Base-by-base conservation (phyloP, 768 basidiomycete genomes). In the Lactarius sanguifluus region DNA sequence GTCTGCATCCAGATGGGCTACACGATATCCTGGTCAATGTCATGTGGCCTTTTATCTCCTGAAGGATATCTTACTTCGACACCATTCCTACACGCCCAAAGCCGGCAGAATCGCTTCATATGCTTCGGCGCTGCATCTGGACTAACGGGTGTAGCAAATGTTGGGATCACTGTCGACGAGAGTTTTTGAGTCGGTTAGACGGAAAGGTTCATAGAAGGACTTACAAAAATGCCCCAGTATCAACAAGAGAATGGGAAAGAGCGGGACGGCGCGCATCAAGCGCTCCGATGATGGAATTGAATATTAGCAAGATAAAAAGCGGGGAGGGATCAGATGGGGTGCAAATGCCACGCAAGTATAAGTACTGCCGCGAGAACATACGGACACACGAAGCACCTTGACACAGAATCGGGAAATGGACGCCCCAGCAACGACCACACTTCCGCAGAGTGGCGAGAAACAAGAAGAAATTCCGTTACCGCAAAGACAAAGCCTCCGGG, bases 351-450 rank as follows among this genome's bases (percentile, higher is more conserved):
- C 7, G 40, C 30, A 16, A 25, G 25, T 63, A 59, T 66, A 66
- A 66, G 50, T 66, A 66, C 65, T 32, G 28, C 45, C 8, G 15
- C 8, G 16, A n/a, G 5, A 50, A 50, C 36, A 58, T 36, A 23
- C 3, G 25, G 34, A 34, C 12, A 56, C 40, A 34, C 41, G 25
- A 15, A 43, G 56, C 55, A 40, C 16, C 55, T 61, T 30, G 34
- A 47, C 32, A 32, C 50, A 25, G 47, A 50, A 58, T 28, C n/a
- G 8, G 28, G 25, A 4, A 28, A 16, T n/a, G 15, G 8, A 23
- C 23, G 23, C 41, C 55, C 20, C 1, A 12, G 12, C 20, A 32
- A 25, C 13, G 36, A 23, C n/a, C 32, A 50, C 43, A 58, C 10
- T 23, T 18, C 20, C 10, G 56, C 18, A 30, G 23, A 38, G 32